These are phyloP conservation scores for Leccinum subrobustum DNA, from an alignment of 1,284 basidiomycete species.

Conservation along the genomic window DNA sequence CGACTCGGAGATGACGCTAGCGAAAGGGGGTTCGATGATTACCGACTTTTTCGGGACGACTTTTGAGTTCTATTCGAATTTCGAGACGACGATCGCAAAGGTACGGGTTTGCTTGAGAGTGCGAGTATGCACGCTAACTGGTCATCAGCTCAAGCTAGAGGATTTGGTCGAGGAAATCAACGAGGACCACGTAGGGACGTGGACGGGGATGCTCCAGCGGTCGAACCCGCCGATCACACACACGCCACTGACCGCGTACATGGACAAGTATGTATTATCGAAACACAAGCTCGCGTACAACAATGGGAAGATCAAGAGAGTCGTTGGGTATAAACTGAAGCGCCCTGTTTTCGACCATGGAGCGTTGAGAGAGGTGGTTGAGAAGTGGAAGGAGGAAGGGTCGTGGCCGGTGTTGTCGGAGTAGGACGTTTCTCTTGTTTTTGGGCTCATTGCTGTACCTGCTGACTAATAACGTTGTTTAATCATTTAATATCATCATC, in stretches of 20 bases:
- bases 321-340: slow-evolving; percentile 70
- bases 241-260: slow-evolving; percentile 79
- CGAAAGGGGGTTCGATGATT: slow-evolving; percentile 71
- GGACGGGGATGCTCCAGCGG: slow-evolving; percentile 79
- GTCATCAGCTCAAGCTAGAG: slow-evolving; percentile 51
- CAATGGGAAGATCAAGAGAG: slow-evolving; percentile 69
- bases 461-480: slow-evolving; percentile 26
- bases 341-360: slow-evolving; percentile 63
- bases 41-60: slow-evolving; percentile 80
- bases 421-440: slow-evolving; percentile 6
- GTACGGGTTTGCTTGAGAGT: slow-evolving; percentile 33
- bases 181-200: slow-evolving; percentile 81
- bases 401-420: slow-evolving; percentile 58
- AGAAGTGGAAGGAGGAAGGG: slow-evolving; percentile 76
- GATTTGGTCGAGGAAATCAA: slow-evolving; percentile 86
- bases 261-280: slow-evolving; percentile 71
- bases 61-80: slow-evolving; percentile 79
- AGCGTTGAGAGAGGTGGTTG: slow-evolving; percentile 70
- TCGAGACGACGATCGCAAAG: slow-evolving; percentile 70
- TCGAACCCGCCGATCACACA: slow-evolving; percentile 76
- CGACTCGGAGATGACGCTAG: slow-evolving; percentile 74
- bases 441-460: slow-evolving; percentile 13
- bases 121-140: slow-evolving; percentile 13
- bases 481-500: slow-evolving; percentile 16
- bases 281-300: slow-evolving; percentile 66